Evolutionary conservation across 129 eudicot genomes (phyloP), one percentile per base, ranked within the genome.

Genomic region (Cynara cardunculus): DNA sequence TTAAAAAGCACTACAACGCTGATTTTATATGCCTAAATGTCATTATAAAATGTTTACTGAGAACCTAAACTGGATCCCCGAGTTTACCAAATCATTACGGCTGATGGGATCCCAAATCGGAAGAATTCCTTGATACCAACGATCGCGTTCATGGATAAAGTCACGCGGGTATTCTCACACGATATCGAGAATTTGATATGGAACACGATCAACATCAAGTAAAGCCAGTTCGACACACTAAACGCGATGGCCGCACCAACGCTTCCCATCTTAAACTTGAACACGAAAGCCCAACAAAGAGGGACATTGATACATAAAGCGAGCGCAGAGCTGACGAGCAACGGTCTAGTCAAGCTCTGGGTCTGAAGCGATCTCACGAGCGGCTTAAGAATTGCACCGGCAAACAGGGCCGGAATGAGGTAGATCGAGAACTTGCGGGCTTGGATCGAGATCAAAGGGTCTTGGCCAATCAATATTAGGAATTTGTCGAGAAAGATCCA

Each of bases 241-340:
- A 92, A 85, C 18, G 96, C 87, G 2, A 90, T 6, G 1, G 97
- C 93, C 7, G 93, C 96, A 73, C 97, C 97, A 80, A 79, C 41
- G 65, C 74, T 85, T 65, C 93, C 93, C 11, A 92, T 53, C 30
- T 80, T 68, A 0, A 88, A 77, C 86, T 87, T 90, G 87, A 90
- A 90, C 49, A 89, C 81, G 12, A 90, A 67, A 35, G 78, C 87
- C 97, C 97, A 93, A 81, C 89, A 90, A 35, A 93, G 71, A 25
- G 90, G 92, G 13, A 89, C 80, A 44, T 93, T 96, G 59, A 93
- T 69, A 46, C 83, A 80, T 27, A 90, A 84, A 77, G 73, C 85
- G 7, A 77, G 77, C 27, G 77, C 10, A 3, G 96, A 82, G 75
- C 86, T 87, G 77, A 82, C 30, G 7, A 90, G 82, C 90, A 93